Evolutionary conservation across 2,329 filamentous ascomycete genomes (phyloP), one percentile per base, ranked within the genome.

Genomic region (Nemania sp.): DNA sequence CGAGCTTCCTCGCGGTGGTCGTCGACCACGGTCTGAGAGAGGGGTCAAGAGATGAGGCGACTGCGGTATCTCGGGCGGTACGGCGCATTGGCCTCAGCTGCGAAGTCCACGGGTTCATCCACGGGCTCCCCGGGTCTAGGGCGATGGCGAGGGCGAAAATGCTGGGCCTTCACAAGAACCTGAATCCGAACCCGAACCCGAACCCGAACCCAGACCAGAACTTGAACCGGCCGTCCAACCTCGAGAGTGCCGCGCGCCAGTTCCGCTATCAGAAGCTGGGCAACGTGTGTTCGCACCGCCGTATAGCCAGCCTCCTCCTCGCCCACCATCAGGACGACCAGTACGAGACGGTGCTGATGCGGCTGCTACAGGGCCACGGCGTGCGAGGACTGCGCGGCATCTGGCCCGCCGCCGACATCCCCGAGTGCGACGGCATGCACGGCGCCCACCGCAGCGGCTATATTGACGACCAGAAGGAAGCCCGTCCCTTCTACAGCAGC

Each of bases 321-420:
- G 94, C 87, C 3, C 94, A 99, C 68, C 94, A 99, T 68, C 77
- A 81, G 57, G 92, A 97, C 65, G 94, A 99, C 65, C 90, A 94
- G 66, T 88, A 91, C 51, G 94, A 99, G 73, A 97, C 92, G 0
- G 79, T 95, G 3, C 73, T 97, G 43, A 89, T 91, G 85, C 82
- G 94, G 36, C 71, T 97, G 30, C 72, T 86, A 7, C 76, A 77
- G 3, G 85, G 86, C 0, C 88, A 90, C 64, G 75, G 81, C 2
- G 81, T 82, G n/a, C 75, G 80, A n/a, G 91, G 90, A 0, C 75
- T 96, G 24, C 75, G 79, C 14, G 91, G 89, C 3, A 94, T 96
- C 64, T 79, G 78, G 8, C 64, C 75, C 3, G 76, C 81, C 15
- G 77, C 81, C 23, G 81, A 82, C 39, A 91, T 97, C n/a, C 93